These are phyloP conservation scores for Gossypium davidsonii DNA, from an alignment of 441 rosid species.

Conservation along the genomic window DNA sequence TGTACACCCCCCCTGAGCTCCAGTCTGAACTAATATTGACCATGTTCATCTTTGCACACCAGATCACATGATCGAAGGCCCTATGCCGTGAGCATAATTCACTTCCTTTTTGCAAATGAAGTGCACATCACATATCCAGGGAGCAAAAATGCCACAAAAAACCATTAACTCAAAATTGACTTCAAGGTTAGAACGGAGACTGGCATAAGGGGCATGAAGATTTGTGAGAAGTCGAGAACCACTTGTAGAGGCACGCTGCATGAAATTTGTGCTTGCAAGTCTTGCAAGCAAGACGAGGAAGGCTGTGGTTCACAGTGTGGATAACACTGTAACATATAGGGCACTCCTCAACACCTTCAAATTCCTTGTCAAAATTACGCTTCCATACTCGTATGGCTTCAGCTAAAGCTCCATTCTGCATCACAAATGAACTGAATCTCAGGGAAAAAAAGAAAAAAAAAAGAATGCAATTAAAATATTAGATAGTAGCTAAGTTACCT, in stretches of 20 bases:
- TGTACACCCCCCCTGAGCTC: neutral
- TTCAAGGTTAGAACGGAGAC: slow-evolving; percentile 58
- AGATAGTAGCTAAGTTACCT: slow-evolving; percentile 43
- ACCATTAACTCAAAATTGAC: neutral
- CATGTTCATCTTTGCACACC: neutral
- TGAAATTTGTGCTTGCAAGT: slow-evolving; percentile 97
- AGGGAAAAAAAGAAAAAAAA: neutral
- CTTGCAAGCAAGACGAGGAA: slow-evolving; percentile 87
- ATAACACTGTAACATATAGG: slow-evolving; percentile 97
- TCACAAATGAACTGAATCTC: slow-evolving; percentile 14
- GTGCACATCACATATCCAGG: neutral
- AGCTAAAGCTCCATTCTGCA: slow-evolving; percentile 93
- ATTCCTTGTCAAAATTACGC: slow-evolving; percentile 87
- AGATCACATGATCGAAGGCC: neutral
- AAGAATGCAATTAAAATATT: neutral
- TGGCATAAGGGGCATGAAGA: slow-evolving; percentile 92
- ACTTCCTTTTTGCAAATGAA: neutral
- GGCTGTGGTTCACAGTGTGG: slow-evolving; percentile 80
- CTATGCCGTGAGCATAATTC: neutral
- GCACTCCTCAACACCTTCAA: slow-evolving; percentile 96
- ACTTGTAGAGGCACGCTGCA: slow-evolving; percentile 84
- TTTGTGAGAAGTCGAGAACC: slow-evolving; percentile 90
- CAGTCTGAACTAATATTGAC: neutral
- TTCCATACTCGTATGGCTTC: slow-evolving; percentile 93
- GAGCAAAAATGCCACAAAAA: neutral